A percentile compares a stretch with the other conserved stretches of the same genome.
Evolutionary conservation across 352 stramenopile genomes (phyloP).

Genomic region (Phytopythium sindhum): DNA sequence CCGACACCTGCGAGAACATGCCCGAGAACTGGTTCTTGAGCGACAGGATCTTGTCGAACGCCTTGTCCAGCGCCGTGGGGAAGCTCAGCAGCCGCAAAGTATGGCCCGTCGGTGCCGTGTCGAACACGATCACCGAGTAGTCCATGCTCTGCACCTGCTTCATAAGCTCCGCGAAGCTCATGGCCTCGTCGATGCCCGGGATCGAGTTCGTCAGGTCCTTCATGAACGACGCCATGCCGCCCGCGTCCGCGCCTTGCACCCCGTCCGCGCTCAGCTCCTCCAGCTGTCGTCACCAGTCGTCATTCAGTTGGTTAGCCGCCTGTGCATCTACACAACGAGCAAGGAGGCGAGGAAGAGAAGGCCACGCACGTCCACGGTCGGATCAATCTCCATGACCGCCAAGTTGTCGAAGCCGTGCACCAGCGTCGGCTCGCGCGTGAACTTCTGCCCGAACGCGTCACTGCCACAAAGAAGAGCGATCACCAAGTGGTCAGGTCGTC

Average conservation of each 20-base stretch:
- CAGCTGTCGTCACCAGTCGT: constrained; percentile 42
- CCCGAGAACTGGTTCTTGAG: constrained; percentile 92
- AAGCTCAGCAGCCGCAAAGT: constrained; percentile 96
- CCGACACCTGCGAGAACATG: constrained; percentile 85
- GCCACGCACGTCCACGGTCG: constrained; percentile 72
- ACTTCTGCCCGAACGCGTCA: constrained; percentile 99
- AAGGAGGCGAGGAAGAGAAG: background rate
- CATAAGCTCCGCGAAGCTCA: constrained; percentile 99
- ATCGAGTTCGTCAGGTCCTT: constrained; percentile 97
- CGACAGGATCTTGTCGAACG: constrained; percentile 97
- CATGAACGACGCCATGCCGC: constrained; percentile 93
- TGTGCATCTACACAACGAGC: too few relatives aligned
- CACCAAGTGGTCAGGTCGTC: too few relatives aligned
- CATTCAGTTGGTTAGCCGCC: too few relatives aligned
- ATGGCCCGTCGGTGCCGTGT: constrained; percentile 97
- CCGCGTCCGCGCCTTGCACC: constrained; percentile 66
- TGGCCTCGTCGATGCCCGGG: constrained; percentile 98
- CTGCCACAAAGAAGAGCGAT: too few relatives aligned
- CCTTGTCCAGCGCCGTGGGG: constrained; percentile 97
- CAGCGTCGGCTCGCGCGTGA: constrained; percentile 95
- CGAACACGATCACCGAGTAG: constrained; percentile 98
- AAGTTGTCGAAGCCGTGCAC: constrained; percentile 98
- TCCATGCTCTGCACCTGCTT: constrained; percentile 98
- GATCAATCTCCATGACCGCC: constrained; percentile 99
- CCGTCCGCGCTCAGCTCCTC: constrained; percentile 82